Evolutionary conservation across 2,329 filamentous ascomycete genomes (phyloP).

Genomic region (Bisporella sp.): DNA sequence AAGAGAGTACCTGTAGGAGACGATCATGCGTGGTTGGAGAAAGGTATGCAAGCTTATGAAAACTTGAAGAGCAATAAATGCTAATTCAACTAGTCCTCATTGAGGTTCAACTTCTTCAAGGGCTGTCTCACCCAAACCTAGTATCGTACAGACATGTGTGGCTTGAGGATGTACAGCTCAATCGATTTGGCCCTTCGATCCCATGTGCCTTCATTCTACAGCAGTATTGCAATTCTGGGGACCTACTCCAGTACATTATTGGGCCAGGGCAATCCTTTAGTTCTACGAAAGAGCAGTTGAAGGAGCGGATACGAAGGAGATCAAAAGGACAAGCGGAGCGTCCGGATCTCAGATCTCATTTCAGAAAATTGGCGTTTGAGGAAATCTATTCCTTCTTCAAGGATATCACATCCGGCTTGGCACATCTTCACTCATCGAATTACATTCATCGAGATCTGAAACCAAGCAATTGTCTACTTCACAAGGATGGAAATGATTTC

Average conservation of each 20-base stretch:
- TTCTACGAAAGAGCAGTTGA: slow-evolving; percentile 73
- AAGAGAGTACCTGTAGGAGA: slow-evolving; percentile 95
- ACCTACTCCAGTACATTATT: slow-evolving; percentile 83
- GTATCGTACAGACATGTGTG: slow-evolving; percentile 97
- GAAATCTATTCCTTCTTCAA: slow-evolving; percentile 96
- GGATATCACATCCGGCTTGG: slow-evolving; percentile 86
- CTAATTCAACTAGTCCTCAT: slow-evolving; percentile 52
- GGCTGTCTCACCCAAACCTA: slow-evolving; percentile 87
- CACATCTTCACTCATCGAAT: slow-evolving; percentile 81
- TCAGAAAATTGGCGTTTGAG: slow-evolving; percentile 57
- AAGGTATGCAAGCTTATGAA: slow-evolving; percentile 32
- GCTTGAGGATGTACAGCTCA: slow-evolving; percentile 83
- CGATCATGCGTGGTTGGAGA: slow-evolving; percentile 91
- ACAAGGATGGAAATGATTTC: slow-evolving; percentile 62
- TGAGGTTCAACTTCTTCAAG: slow-evolving; percentile 88
- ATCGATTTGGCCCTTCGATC: slow-evolving; percentile 81
- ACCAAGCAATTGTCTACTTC: slow-evolving; percentile 88
- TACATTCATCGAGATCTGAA: slow-evolving; percentile 97
- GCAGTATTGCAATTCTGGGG: slow-evolving; percentile 93
- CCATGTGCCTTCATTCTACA: slow-evolving; percentile 96
- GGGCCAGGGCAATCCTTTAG: slow-evolving; percentile 54
- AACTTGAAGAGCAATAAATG: background rate
- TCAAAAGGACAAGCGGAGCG: slow-evolving; percentile 71
- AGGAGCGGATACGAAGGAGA: slow-evolving; percentile 75
- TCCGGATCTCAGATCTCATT: slow-evolving; percentile 23